Percentiles rank a stretch among this genome's conserved stretches.
Conservation (phyloP, 176 grass and related monocot species). For the Poa annua region DNA sequence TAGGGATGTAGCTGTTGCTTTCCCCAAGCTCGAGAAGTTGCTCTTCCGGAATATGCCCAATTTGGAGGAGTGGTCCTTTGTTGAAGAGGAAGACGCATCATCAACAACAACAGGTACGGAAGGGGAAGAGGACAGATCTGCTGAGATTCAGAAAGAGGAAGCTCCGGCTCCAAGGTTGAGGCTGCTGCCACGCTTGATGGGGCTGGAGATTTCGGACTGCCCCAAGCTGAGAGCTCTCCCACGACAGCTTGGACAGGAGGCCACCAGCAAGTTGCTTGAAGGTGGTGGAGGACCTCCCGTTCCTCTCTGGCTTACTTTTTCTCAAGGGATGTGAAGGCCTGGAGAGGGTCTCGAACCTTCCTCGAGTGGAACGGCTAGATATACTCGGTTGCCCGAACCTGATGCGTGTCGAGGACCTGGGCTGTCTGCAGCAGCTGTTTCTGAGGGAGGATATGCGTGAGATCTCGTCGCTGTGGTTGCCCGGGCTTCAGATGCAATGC, state of each 20-base stretch:
- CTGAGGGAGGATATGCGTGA: not conserved
- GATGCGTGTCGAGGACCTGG: not conserved
- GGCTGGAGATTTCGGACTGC: not conserved
- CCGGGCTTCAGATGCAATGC: not conserved
- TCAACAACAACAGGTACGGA: not conserved
- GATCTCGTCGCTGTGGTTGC: conserved; percentile 22
- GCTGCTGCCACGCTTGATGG: not conserved
- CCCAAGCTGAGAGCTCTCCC: no score
- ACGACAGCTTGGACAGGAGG: no score
- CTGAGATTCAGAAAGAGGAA: not conserved
- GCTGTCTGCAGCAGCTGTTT: not conserved
- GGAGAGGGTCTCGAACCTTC: not conserved
- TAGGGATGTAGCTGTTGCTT: not conserved
- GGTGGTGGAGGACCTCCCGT: no score
- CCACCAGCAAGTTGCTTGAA: no score
- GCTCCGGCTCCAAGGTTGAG: not conserved
- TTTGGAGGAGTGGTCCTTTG: not conserved
- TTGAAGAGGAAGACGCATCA: not conserved
- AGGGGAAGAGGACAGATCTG: not conserved
- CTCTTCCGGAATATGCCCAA: not conserved
- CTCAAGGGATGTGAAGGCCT: not conserved
- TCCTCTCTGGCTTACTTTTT: no score
- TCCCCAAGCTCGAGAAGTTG: not conserved
- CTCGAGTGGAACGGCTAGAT: not conserved
- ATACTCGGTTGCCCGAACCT: not conserved